Percentiles rank a stretch among this genome's conserved stretches.
Evolutionary conservation across 257 asterid genomes (phyloP).

Genomic region (Orobanche coerulescens): DNA sequence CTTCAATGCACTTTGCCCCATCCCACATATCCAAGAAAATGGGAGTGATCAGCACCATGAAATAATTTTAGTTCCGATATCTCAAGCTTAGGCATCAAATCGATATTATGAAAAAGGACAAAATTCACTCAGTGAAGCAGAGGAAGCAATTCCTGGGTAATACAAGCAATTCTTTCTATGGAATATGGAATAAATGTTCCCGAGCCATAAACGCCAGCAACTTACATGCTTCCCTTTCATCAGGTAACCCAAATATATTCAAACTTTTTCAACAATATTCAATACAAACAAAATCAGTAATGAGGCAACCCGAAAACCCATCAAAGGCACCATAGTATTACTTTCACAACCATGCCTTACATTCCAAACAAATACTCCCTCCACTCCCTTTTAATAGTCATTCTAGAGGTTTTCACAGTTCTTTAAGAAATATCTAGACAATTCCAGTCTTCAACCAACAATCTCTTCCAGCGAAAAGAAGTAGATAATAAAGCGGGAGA

Average conservation of each 20-base stretch:
- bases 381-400: too few species aligned
- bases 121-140: neutral
- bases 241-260: neutral
- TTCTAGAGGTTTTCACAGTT: too few species aligned
- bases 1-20: neutral
- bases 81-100: slow-evolving; percentile 1
- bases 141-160: neutral
- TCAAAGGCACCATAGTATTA: neutral
- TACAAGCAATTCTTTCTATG: neutral
- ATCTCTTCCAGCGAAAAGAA: too few species aligned
- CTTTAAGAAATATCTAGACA: too few species aligned
- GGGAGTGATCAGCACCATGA: neutral
- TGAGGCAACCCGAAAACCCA: neutral
- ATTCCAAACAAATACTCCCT: too few species aligned
- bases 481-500: too few species aligned
- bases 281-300: neutral
- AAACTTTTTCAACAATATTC: neutral
- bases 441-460: too few species aligned
- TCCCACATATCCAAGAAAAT: neutral
- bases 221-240: too few species aligned
- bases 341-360: too few species aligned
- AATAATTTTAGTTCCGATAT: neutral
- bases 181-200: too few species aligned
- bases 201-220: too few species aligned
- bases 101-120: neutral